Evolutionary conservation across 768 basidiomycete genomes (phyloP).

Genomic region (Phylloporus sp.): DNA sequence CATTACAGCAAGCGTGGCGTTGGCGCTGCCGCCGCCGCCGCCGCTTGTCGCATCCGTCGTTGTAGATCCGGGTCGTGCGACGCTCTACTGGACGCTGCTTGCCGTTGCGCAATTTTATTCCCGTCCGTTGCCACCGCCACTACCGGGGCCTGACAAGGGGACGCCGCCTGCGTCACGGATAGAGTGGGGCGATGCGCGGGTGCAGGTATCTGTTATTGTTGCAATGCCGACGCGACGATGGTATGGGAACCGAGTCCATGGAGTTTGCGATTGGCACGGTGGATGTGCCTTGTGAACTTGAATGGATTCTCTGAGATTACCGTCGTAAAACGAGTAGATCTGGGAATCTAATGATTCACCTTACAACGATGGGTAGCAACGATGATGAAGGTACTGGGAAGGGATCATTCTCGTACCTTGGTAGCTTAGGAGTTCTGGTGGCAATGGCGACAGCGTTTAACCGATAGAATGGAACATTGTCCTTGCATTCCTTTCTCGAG

Average conservation of each 20-base stretch:
- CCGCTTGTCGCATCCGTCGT: not conserved
- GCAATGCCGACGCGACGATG: slow-evolving; percentile 33
- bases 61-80: not conserved
- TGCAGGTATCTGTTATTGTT: slow-evolving; percentile 41
- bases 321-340: not conserved
- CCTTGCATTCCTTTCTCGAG: no score
- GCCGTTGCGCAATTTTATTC: not conserved
- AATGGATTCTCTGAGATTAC: no score
- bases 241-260: not conserved
- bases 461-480: not conserved
- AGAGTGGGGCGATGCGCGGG: slow-evolving; percentile 5
- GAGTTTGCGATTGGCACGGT: not conserved
- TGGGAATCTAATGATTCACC: no score
- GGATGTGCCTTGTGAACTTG: not conserved
- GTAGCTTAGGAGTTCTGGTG: no score
- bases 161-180: not conserved
- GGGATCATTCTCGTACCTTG: not conserved
- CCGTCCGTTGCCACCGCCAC: not conserved
- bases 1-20: slow-evolving; percentile 17
- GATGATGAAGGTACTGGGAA: not conserved
- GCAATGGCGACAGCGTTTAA: not conserved
- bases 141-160: not conserved
- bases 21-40: not conserved
- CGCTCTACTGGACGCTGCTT: not conserved
- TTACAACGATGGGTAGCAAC: not conserved